Percentiles rank a stretch among this genome's conserved stretches.
These are phyloP conservation scores for Aegilops bicornis DNA, from an alignment of 176 grass and related monocot species.

Conservation along the genomic window DNA sequence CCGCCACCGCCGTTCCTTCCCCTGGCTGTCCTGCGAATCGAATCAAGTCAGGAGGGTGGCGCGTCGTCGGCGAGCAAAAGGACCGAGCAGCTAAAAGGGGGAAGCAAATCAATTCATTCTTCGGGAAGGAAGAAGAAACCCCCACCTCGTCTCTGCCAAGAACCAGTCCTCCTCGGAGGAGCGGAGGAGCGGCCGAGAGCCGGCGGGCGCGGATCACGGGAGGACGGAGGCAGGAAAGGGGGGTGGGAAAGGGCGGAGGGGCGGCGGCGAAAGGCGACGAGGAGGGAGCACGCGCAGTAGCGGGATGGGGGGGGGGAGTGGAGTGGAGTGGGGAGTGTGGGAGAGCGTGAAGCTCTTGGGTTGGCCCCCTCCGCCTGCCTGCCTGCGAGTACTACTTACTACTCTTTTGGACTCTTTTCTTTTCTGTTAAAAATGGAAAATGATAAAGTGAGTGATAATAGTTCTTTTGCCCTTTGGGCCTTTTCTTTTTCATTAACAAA, in stretches of 20 bases:
- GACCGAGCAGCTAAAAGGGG: background rate
- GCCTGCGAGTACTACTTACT: background rate
- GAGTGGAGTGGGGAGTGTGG: background rate
- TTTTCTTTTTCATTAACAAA: background rate
- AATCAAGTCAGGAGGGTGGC: background rate
- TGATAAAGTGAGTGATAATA: no score
- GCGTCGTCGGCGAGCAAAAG: constrained; percentile 15
- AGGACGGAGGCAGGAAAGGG: constrained; percentile 1
- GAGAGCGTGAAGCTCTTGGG: background rate
- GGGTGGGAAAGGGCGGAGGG: constrained; percentile 24
- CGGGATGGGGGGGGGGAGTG: background rate
- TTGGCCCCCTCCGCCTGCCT: background rate
- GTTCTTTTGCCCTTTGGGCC: background rate
- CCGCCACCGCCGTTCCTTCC: background rate
- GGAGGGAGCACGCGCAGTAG: background rate
- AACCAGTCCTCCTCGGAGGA: constrained; percentile 17
- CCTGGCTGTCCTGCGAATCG: constrained; percentile 28
- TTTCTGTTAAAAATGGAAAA: background rate
- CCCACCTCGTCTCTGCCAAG: constrained; percentile 14
- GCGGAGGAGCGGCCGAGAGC: background rate
- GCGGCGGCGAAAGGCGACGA: constrained; percentile 48
- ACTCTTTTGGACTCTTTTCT: background rate
- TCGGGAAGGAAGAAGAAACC: background rate
- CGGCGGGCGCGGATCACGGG: constrained; percentile 21
- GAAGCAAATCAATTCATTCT: background rate